A percentile compares a stretch with the other conserved stretches of the same genome.
These are phyloP conservation scores for Ceratocystis cubensis DNA, from an alignment of 2,329 filamentous ascomycete genomes.

Conservation along the genomic window DNA sequence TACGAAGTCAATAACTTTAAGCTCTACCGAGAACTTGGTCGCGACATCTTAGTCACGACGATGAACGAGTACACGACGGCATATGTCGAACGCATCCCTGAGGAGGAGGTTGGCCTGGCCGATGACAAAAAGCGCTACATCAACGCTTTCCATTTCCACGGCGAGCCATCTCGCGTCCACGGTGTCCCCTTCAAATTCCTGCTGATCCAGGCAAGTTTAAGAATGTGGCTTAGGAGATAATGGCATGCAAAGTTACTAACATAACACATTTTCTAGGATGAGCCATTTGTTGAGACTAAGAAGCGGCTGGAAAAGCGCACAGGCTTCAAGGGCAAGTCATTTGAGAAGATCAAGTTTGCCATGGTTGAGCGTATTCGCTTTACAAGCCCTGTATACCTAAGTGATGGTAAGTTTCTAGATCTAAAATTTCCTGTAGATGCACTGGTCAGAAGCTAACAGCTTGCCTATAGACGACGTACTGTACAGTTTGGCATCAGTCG, in stretches of 20 bases:
- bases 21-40: conserved; percentile 63
- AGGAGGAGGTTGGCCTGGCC: conserved; percentile 49
- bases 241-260: conserved; percentile 13
- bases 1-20: conserved; percentile 76
- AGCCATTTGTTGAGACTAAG: conserved; percentile 82
- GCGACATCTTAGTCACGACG: conserved; percentile 60
- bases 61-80: conserved; percentile 78
- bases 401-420: conserved; percentile 56
- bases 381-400: conserved; percentile 67
- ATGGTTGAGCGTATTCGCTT: conserved; percentile 60
- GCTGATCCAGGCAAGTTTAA: conserved; percentile 55
- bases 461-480: conserved; percentile 42
- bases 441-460: not conserved
- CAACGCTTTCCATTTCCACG: conserved; percentile 83
- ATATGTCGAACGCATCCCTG: conserved; percentile 68
- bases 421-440: conserved; percentile 21
- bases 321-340: conserved; percentile 92
- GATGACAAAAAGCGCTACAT: conserved; percentile 47
- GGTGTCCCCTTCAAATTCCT: conserved; percentile 86
- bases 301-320: conserved; percentile 87
- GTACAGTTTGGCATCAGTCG: conserved; percentile 36
- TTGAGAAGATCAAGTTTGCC: conserved; percentile 97
- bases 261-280: conserved; percentile 42
- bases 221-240: too few relatives aligned
- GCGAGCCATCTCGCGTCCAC: conserved; percentile 70